Conservation (phyloP, 208 protist species). For the Acanthamoeba castellanii region DNA sequence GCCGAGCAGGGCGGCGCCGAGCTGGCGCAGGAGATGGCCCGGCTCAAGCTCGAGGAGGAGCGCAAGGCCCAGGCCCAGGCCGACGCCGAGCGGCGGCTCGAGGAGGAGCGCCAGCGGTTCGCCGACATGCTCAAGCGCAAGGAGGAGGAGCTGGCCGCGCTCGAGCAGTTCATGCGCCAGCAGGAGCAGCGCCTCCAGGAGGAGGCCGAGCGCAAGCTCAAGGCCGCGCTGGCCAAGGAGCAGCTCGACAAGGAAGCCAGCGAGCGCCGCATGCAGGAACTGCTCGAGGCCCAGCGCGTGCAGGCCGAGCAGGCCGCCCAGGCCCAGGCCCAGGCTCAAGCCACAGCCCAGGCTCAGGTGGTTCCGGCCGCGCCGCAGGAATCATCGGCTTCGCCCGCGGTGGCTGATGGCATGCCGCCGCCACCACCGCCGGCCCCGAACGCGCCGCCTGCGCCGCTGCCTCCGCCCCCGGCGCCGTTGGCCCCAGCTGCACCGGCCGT, state of each 20-base stretch:
- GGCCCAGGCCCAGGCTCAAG: not conserved
- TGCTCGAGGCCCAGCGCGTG: not conserved
- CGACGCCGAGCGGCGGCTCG: not conserved
- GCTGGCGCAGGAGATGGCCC: slow-evolving; percentile 20
- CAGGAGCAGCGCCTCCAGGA: slow-evolving; percentile 10
- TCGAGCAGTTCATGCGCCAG: slow-evolving; percentile 30
- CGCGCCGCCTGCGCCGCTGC: not conserved
- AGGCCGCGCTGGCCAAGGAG: not conserved
- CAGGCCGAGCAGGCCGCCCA: not conserved
- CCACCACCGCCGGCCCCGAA: not conserved
- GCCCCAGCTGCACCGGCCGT: not conserved
- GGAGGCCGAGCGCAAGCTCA: slow-evolving; percentile 27
- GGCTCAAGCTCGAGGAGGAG: not conserved
- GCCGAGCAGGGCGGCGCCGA: not conserved
- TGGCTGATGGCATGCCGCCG: not conserved
- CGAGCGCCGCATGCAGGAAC: not conserved
- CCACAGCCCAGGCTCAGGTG: not conserved
- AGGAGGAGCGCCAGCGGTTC: slow-evolving; percentile 45
- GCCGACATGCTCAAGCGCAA: slow-evolving; percentile 22
- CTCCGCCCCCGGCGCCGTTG: not conserved
- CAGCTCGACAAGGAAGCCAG: not conserved
- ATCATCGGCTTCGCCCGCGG: not conserved
- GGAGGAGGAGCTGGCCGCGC: slow-evolving; percentile 28
- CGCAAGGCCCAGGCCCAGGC: not conserved
- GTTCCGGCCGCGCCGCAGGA: not conserved